Conservation (phyloP, 2,329 filamentous ascomycete species). For the Alternaria consortialis region DNA sequence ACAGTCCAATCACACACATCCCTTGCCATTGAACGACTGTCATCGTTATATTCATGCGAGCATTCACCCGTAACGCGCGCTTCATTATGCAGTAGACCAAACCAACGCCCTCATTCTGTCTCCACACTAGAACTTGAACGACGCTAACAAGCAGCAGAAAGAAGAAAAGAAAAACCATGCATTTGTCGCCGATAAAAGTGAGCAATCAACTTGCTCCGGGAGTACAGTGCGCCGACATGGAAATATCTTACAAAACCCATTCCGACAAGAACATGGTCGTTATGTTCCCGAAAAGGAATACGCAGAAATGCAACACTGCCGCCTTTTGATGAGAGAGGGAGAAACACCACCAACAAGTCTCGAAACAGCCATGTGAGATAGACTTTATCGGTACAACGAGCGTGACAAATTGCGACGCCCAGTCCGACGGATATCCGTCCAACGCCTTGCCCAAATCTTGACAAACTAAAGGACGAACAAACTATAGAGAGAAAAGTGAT, state of each 20-base stretch:
- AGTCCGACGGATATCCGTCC: slow-evolving; percentile 29
- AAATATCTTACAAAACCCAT: slow-evolving; percentile 42
- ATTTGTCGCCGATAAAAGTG: slow-evolving; percentile 24
- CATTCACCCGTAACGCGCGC: slow-evolving; percentile 31
- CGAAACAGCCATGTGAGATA: slow-evolving; percentile 22
- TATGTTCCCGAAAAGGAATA: slow-evolving; percentile 6
- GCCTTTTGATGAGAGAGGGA: slow-evolving; percentile 34
- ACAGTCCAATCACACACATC: neutral
- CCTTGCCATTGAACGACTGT: neutral
- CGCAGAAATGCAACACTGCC: slow-evolving; percentile 42
- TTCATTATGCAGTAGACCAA: slow-evolving; percentile 44
- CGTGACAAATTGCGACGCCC: slow-evolving; percentile 35
- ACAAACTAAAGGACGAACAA: slow-evolving; percentile 17
- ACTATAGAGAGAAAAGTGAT: slow-evolving; percentile 14
- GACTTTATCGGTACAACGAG: slow-evolving; percentile 42
- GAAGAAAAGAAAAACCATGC: slow-evolving; percentile 19
- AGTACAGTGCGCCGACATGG: slow-evolving; percentile 32
- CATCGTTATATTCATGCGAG: slow-evolving; percentile 34
- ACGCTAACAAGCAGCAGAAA: slow-evolving; percentile 13
- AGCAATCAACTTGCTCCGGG: slow-evolving; percentile 3
- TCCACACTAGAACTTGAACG: slow-evolving; percentile 21
- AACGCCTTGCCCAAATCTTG: slow-evolving; percentile 44
- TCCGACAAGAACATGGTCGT: slow-evolving; percentile 14
- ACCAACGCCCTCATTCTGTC: slow-evolving; percentile 34
- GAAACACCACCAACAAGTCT: slow-evolving; percentile 34